phyloP scores from a whole-genome alignment of 805 yeast genomes.

The Sungouiozyma ichnusensis region DNA sequence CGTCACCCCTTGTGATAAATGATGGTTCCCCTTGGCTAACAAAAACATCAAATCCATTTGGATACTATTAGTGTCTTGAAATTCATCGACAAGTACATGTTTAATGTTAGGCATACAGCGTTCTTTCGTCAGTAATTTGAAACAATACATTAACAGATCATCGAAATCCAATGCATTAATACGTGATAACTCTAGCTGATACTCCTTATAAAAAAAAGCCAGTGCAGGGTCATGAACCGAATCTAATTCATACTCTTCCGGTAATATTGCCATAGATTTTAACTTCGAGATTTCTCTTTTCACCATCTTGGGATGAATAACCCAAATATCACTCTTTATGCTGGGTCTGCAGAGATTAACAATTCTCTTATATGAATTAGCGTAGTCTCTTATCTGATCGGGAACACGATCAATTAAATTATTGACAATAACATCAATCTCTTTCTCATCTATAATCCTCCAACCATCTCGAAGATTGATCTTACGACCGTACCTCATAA shows the following conservation, averaged over 20 bases:
- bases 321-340: constrained; percentile 23
- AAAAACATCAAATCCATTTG: constrained; percentile 61
- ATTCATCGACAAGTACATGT: constrained; percentile 85
- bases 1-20: constrained; percentile 48
- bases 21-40: constrained; percentile 34
- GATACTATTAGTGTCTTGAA: constrained; percentile 78
- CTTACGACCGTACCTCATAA: constrained; percentile 43
- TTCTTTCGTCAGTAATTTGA: constrained; percentile 35
- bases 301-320: constrained; percentile 33
- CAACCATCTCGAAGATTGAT: constrained; percentile 37
- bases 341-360: constrained; percentile 21
- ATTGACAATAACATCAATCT: constrained; percentile 30
- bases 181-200: constrained; percentile 38
- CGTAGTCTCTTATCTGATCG: constrained; percentile 26
- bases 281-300: constrained; percentile 42
- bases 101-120: constrained; percentile 40
- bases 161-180: constrained; percentile 64
- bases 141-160: constrained; percentile 56
- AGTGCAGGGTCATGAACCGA: constrained; percentile 26
- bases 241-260: constrained; percentile 31
- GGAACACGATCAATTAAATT: constrained; percentile 31
- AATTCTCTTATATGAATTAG: constrained; percentile 18
- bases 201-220: constrained; percentile 36
- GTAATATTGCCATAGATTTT: constrained; percentile 42
- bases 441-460: constrained; percentile 57